Evolutionary conservation across 1,284 basidiomycete genomes (phyloP).

Genomic region (Filobasidium uniguttulatum): DNA sequence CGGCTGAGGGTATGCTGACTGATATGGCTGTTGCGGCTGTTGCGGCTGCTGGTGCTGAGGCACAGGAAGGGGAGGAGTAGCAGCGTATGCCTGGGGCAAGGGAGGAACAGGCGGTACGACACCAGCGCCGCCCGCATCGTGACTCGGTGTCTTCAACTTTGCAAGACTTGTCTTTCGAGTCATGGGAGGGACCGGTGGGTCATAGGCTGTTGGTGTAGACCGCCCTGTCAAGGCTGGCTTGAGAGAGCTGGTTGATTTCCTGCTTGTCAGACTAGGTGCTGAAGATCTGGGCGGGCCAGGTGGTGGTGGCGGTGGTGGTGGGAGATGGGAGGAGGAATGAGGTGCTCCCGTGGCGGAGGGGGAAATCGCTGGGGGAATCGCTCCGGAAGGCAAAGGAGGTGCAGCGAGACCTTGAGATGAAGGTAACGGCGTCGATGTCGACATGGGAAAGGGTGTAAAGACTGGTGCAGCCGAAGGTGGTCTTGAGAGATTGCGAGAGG

Average conservation of each 20-base stretch:
- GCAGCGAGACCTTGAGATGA: too few relatives aligned
- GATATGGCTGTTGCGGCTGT: slow-evolving; percentile 10
- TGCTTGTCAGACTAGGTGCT: background rate
- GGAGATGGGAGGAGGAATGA: background rate
- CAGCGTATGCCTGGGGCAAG: background rate
- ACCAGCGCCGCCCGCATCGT: background rate
- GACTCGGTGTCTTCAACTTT: background rate
- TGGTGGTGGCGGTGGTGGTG: background rate
- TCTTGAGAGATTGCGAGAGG: slow-evolving; percentile 6
- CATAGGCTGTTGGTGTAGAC: slow-evolving; percentile 1
- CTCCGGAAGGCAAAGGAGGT: too few relatives aligned
- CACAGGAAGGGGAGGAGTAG: too few relatives aligned
- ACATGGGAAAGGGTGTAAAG: background rate
- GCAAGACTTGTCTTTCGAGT: background rate
- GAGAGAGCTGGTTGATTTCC: background rate
- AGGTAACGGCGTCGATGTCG: too few relatives aligned
- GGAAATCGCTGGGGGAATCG: too few relatives aligned
- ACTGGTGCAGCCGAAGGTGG: slow-evolving; percentile 12
- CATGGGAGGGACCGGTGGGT: slow-evolving; percentile 1
- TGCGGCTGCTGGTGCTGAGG: background rate
- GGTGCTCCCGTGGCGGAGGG: too few relatives aligned
- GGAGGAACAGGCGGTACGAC: background rate
- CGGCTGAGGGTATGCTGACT: too few relatives aligned
- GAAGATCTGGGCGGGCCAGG: background rate
- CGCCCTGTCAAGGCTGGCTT: background rate